Evolutionary conservation across 2,329 filamentous ascomycete genomes (phyloP), one percentile per base, ranked within the genome.

Genomic region (Fusarium nurragi): DNA sequence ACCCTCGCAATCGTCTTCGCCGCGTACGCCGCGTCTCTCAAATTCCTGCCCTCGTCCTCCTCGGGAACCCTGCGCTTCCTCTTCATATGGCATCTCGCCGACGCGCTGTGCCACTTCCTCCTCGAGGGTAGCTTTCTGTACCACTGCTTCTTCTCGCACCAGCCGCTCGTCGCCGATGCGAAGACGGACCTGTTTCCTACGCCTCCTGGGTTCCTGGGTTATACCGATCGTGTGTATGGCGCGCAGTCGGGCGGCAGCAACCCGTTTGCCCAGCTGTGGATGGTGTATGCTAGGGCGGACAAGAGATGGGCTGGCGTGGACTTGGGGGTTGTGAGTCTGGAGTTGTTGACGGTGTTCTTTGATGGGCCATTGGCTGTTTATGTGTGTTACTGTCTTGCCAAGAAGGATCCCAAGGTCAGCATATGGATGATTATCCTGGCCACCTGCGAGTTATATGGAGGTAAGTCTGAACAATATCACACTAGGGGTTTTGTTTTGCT

Each of bases 21-120:
- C 53, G 84, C 85, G 51, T 86, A 86, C 73, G 67, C 66, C 22
- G 70, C 81, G 21, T 88, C 86, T 11, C 78, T 79, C 26, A 69
- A 64, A 45, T 77, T 79, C 21, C 79, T 86, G 21, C 75, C 89
- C 5, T 74, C 78, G 18, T 73, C 81, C 2, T 81, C 87, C 12
- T 78, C 85, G 2, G 75, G 79, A 34, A 85, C 88, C 48, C 83
- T 84, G 54, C 92, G 93, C 62, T 80, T 91, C 74, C 88, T 97
- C 66, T 97, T 97, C 84, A 86, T 96, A 79, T 97, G 94, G 94
- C 94, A 97, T 80, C 85, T 92, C 34, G 96, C 97, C 79, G 94
- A 97, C 77, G 92, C 92, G 28, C 85, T 97, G 39, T 94, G 94
- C 73, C 95, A 99, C 81, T 88, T 96, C 78, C 83, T 93, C 76